Percentiles rank a stretch among this genome's conserved stretches.
Evolutionary conservation across 2,329 filamentous ascomycete species (phyloP).

Genomic region (Ophiosphaerella narmari): DNA sequence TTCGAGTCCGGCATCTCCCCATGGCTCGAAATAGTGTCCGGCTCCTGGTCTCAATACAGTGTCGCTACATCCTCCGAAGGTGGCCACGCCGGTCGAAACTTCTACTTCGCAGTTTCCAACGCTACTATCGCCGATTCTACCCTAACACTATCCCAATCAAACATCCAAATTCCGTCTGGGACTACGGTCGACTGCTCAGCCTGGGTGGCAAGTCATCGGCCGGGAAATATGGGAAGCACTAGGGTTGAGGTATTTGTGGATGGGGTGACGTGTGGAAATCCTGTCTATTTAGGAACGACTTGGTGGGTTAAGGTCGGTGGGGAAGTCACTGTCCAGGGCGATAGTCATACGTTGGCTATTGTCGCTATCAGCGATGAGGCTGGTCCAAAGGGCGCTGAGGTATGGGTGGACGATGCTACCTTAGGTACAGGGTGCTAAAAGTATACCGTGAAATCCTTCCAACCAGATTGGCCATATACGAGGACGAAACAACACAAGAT

Average conservation of each 20-base stretch:
- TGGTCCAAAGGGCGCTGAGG: slow-evolving; percentile 10
- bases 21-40: slow-evolving; percentile 21
- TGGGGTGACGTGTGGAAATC: slow-evolving; percentile 15
- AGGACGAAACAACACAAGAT: no score
- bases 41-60: slow-evolving; percentile 17
- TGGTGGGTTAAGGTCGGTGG: slow-evolving; percentile 20
- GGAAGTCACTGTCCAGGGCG: slow-evolving; percentile 3
- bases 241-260: slow-evolving; percentile 22
- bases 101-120: slow-evolving; percentile 16
- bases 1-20: slow-evolving; percentile 18
- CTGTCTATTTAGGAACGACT: not conserved
- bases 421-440: slow-evolving; percentile 15
- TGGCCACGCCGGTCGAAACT: slow-evolving; percentile 7
- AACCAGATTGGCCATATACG: no score
- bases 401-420: slow-evolving; percentile 22
- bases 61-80: slow-evolving; percentile 4
- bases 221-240: slow-evolving; percentile 11
- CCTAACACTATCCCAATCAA: slow-evolving; percentile 19
- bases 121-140: slow-evolving; percentile 12
- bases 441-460: no score
- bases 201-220: slow-evolving; percentile 12
- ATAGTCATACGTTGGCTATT: slow-evolving; percentile 14
- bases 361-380: slow-evolving; percentile 17
- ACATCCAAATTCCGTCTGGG: slow-evolving; percentile 3
- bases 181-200: slow-evolving; percentile 11